Base-by-base conservation (phyloP, 495 filamentous ascomycete species). In the Penicillium soppii region DNA sequence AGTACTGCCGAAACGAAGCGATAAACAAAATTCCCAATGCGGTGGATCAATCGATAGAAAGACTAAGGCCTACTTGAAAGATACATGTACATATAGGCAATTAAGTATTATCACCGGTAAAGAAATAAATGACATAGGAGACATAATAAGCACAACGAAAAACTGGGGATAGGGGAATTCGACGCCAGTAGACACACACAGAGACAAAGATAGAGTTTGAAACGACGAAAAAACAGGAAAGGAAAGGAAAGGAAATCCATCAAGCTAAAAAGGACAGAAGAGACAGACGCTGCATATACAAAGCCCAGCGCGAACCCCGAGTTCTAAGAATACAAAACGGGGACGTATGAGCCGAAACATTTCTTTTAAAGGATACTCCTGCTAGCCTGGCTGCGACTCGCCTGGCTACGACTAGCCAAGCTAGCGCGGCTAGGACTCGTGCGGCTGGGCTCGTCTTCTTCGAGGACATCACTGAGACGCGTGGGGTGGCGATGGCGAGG, bases 401-500 rank as follows among this genome's bases (percentile, higher is more conserved):
- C 30, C 53, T 73, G 52, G 56, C 72, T 70, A 32, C 70, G 65
- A 37, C 69, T 72, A 1, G 67, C 69, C 39, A 64, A 57, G 41
- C 81, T 82, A 16, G 81, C 81, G 37, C 79, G 75, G 54, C 77
- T 80, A 5, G 77, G 75, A 55, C 74, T 85, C 29, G 81, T 83
- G 35, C 82, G 69, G 50, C 81, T 82, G 46, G 70, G 72, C 57
- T 82, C 79, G 53, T 82, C 79, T 50, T 82, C 79, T 43, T 98
- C 94, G 8, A 94, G 77, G 9, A 98, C 92, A 74, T 98, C 94
- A 63, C 94, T 97, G 49, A 98, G 72, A 45, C 94, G 76, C 3
- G 92, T 97, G 0, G 92, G 92, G 71, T 97, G 94, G 61, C 96
- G 92, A 71, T 97, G 94, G 41, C 92, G 78, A n/a, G 88, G 82